Evolutionary conservation across 768 basidiomycete genomes (phyloP).

Genomic region (Tephrocybe sp.): DNA sequence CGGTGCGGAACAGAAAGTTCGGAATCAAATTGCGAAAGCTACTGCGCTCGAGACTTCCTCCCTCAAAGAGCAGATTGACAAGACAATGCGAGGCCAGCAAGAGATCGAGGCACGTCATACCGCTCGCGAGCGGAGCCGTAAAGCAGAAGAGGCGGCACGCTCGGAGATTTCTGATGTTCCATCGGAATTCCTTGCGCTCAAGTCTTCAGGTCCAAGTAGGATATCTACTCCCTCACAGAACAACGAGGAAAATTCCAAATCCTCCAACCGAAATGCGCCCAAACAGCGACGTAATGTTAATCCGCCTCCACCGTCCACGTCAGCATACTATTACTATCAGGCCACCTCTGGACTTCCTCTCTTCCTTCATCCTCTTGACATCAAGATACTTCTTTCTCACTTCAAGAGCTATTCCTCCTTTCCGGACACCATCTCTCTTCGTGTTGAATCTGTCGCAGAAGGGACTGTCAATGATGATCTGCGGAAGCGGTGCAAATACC

Average conservation of each 20-base stretch:
- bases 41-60: conserved; percentile 66
- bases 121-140: conserved; percentile 26
- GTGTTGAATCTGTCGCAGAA: conserved; percentile 74
- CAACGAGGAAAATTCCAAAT: not conserved
- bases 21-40: conserved; percentile 78
- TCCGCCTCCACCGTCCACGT: conserved; percentile 81
- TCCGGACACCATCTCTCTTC: conserved; percentile 76
- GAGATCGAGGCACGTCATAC: conserved; percentile 49
- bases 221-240: conserved; percentile 11
- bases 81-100: conserved; percentile 52
- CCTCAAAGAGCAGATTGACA: conserved; percentile 65
- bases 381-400: conserved; percentile 85
- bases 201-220: conserved; percentile 20
- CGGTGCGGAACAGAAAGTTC: conserved; percentile 69
- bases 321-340: conserved; percentile 95
- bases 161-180: conserved; percentile 41
- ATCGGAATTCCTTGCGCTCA: conserved; percentile 54
- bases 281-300: conserved; percentile 77
- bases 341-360: conserved; percentile 86
- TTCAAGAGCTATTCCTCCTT: conserved; percentile 79
- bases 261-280: conserved; percentile 40
- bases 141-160: conserved; percentile 23
- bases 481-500: conserved; percentile 93
- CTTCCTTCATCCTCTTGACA: conserved; percentile 95
- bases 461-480: conserved; percentile 90